Evolutionary conservation across 495 filamentous ascomycete species (phyloP), one percentile per base, ranked within the genome.

Genomic region (Lineolata rhizophorae): DNA sequence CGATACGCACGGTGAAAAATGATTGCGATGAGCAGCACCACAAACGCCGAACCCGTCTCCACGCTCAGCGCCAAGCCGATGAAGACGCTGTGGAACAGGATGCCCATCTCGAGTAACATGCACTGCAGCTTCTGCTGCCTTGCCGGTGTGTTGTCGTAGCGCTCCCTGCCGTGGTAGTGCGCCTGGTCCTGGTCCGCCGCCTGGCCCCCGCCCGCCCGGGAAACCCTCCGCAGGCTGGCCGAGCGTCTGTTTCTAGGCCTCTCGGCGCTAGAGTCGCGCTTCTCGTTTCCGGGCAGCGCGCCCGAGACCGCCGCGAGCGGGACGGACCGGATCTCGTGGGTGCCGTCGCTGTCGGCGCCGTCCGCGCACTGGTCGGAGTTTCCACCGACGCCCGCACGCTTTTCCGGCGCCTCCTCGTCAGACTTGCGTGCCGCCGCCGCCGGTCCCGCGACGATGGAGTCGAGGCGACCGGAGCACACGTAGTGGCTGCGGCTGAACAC

Each of bases 1-100:
- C n/a, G n/a, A n/a, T n/a, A n/a, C n/a, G n/a, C n/a, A 65, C 65
- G 64, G 44, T 76, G 71, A 57, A 76, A 76, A 26, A 62, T 47
- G 29, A 76, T 75, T 32, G 71, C 71, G 16, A 76, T 54, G 1
- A 77, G 62, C 4, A 82, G 61, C 8, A 76, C 58, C 36, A 72
- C 47, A 43, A 73, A 76, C 15, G 70, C 64, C 3, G 69, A 60
- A 38, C 50, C 60, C 4, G 61, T 65, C 27, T 67, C 61, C 38
- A 76, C 70, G 35, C 60, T 65, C 30, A 76, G 50, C 1, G 71
- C 70, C 64, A 76, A 74, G 28, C 71, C 71, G 40, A 72, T 66
- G 47, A 72, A 72, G 37, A 72, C 57, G 34, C 55, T 61, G 50
- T 72, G 67, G 53, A 72, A 57, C 37, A 57, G 49, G 36, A 57